phyloP scores from a whole-genome alignment of 441 rosid genomes.

The Populus trichocarpa region DNA sequence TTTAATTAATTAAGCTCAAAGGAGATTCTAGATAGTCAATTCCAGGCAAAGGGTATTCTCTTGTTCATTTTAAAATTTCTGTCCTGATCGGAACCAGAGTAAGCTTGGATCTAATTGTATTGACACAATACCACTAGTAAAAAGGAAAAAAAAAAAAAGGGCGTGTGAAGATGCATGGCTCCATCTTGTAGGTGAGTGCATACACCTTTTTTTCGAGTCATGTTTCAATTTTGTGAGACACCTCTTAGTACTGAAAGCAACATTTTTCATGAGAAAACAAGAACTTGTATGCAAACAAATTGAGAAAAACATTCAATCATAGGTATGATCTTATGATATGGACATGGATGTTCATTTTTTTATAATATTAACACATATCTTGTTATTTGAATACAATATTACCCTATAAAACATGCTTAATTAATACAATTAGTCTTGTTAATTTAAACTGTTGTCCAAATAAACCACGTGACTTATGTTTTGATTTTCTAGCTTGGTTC shows the following conservation, averaged over 20 bases:
- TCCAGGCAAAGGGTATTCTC: not conserved
- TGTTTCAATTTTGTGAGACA: not conserved
- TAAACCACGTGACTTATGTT: not conserved
- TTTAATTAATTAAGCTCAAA: not conserved
- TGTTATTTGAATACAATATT: not conserved
- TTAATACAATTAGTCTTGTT: not conserved
- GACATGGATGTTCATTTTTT: not conserved
- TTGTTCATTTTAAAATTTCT: not conserved
- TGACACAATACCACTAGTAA: not conserved
- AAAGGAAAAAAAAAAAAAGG: not conserved
- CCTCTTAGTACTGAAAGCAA: not conserved
- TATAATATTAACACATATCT: not conserved
- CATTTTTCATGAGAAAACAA: not conserved
- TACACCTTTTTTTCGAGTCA: not conserved
- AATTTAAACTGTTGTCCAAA: not conserved
- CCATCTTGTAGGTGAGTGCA: not conserved
- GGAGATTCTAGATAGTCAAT: not conserved
- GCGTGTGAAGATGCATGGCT: too few relatives aligned
- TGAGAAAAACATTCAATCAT: not conserved
- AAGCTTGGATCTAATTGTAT: too few relatives aligned
- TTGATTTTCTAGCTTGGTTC: not conserved
- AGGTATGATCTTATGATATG: not conserved
- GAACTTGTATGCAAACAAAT: not conserved
- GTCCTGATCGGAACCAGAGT: not conserved
- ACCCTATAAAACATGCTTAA: not conserved